Base-by-base conservation (phyloP, 192 early-diverging fungal species). In the Umbelopsis ramanniana region DNA sequence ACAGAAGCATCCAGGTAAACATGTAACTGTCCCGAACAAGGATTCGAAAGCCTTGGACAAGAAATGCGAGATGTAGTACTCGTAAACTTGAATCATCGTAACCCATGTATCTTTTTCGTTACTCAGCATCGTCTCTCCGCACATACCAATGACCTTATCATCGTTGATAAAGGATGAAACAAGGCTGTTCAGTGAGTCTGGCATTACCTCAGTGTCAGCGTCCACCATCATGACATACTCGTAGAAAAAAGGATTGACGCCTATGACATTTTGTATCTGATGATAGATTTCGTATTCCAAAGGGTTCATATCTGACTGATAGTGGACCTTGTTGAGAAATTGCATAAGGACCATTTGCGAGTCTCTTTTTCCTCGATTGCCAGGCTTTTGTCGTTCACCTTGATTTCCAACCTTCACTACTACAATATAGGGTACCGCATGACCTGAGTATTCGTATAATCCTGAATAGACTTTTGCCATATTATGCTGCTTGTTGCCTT, bases 1-100 rank as follows among this genome's bases (percentile, higher is more conserved):
- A 73, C 91, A 93, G 89, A 99, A 99, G 86, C 97, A 98, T 45
- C 97, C 97, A 21, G 96, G 97, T 70, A 99, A 80, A 86, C 97
- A 99, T 24, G 97, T 96, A 9, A 98, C 97, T 21, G 92, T 93
- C 6, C 97, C 97, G 74, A 98, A 98, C 22, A 98, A 84, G 9
- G 95, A 97, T 82, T 98, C 96, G 73, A 98, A 98, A 2, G 96
- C 93, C 83, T 98, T 98, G 47, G 95, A 89, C 78, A 98, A 83
- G 72, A 96, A 93, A 83, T 98, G 97, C 38, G 91, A 93, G 72
- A 98, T 97, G 79, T 93, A 98, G 83, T 98, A 98, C 84, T 99
- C 96, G 77, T 97, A 98, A 40, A 99, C 94, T 72, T 98, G 96
- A 84, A 99, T 97, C 95, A 97, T 97, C 4, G 96, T 95, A 50